Conservation (phyloP, 1,284 basidiomycete species). For the Rhodotorula glutinis region DNA sequence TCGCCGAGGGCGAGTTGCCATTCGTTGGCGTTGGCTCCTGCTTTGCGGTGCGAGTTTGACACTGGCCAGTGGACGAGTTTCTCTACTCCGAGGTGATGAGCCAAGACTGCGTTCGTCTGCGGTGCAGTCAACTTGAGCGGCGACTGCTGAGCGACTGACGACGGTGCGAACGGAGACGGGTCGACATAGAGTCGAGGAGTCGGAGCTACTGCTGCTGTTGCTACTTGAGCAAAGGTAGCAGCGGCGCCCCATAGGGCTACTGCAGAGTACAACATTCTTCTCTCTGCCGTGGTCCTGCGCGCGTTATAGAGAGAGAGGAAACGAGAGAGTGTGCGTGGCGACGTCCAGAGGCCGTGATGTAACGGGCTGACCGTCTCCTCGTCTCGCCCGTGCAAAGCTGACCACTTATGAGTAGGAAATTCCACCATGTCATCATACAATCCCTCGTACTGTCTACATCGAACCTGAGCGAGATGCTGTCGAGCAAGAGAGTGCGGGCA, state of each 20-base stretch:
- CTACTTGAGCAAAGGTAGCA: too few relatives aligned
- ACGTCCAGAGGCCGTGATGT: too few relatives aligned
- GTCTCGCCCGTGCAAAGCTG: too few relatives aligned
- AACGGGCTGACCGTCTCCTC: too few relatives aligned
- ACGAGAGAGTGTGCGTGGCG: too few relatives aligned
- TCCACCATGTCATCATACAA: too few relatives aligned
- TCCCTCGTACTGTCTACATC: too few relatives aligned
- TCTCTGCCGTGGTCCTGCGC: not conserved
- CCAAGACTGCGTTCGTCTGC: constrained; percentile 37
- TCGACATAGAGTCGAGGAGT: constrained; percentile 11
- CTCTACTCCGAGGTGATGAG: constrained; percentile 33
- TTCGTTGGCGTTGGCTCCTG: not conserved
- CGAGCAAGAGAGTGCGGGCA: too few relatives aligned
- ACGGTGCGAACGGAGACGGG: not conserved
- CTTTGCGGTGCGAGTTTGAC: too few relatives aligned
- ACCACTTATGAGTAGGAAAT: too few relatives aligned
- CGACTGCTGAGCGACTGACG: not conserved
- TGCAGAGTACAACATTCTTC: not conserved
- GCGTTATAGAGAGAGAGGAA: too few relatives aligned
- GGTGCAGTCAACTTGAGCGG: constrained; percentile 11
- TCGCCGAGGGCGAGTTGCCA: constrained; percentile 7
- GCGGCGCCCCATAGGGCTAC: not conserved
- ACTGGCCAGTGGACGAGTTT: not conserved
- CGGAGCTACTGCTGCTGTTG: not conserved
- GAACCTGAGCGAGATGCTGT: too few relatives aligned